phyloP scores from a whole-genome alignment of 2,329 filamentous ascomycete genomes.

The Beauveria pseudobassiana region DNA sequence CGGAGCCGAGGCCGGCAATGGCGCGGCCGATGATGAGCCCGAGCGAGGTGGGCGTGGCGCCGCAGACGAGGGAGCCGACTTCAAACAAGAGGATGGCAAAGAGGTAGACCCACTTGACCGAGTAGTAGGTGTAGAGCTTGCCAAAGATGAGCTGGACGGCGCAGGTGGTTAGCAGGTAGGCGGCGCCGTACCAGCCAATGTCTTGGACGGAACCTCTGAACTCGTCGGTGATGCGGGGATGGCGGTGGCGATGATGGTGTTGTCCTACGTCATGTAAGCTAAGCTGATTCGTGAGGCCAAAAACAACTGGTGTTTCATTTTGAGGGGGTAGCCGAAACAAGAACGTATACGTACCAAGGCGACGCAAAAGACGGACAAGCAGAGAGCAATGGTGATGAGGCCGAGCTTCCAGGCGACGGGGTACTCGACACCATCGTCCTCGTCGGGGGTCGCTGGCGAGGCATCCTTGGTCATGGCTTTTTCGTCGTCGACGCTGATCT shows the following conservation, averaged over 20 bases:
- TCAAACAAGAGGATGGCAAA: constrained; percentile 27
- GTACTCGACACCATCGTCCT: constrained; percentile 26
- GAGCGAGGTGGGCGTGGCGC: constrained; percentile 14
- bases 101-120: constrained; percentile 38
- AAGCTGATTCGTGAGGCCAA: too few relatives aligned
- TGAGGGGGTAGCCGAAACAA: not conserved
- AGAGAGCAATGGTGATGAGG: constrained; percentile 12
- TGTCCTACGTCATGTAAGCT: constrained; percentile 18
- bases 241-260: constrained; percentile 31
- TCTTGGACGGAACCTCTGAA: constrained; percentile 30
- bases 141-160: constrained; percentile 44
- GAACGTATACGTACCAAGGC: constrained; percentile 21
- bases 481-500: not conserved
- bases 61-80: constrained; percentile 28
- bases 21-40: constrained; percentile 16
- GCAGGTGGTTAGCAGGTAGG: constrained; percentile 39
- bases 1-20: constrained; percentile 22
- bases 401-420: constrained; percentile 12
- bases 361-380: constrained; percentile 12
- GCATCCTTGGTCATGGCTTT: not conserved
- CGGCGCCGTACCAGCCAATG: constrained; percentile 38
- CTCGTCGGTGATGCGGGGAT: constrained; percentile 27
- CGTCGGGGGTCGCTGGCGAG: not conserved
- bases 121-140: constrained; percentile 43
- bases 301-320: too few relatives aligned